A percentile compares a stretch with the other conserved stretches of the same genome.
phyloP scores from a whole-genome alignment of 2,329 filamentous ascomycete genomes.

The Magnaporthiopsis incrustans region DNA sequence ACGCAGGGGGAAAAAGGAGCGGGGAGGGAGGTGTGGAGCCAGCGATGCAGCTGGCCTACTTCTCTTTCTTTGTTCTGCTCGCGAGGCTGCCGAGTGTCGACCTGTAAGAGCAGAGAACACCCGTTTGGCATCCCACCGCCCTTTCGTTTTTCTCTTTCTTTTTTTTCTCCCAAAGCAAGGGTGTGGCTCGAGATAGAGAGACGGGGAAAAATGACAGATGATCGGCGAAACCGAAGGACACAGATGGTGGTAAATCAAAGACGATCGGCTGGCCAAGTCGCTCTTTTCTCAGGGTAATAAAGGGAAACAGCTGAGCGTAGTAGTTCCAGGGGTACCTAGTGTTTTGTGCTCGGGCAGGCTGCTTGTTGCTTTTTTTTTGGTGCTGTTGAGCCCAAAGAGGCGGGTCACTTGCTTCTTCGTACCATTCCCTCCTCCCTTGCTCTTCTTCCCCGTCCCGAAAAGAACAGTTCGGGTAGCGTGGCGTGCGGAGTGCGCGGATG shows the following conservation, averaged over 20 bases:
- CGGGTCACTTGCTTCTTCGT: not conserved
- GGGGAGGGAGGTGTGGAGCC: not conserved
- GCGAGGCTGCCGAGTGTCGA: not conserved
- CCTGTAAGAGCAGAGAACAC: not conserved
- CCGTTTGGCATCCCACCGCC: not conserved
- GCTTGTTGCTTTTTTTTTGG: not conserved
- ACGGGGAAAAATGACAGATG: slow-evolving; percentile 6
- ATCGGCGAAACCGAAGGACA: slow-evolving; percentile 5
- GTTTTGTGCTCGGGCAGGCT: not conserved
- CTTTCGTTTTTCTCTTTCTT: not conserved
- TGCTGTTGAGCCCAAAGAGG: not conserved
- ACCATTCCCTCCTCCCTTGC: not conserved
- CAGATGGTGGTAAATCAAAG: slow-evolving; percentile 1
- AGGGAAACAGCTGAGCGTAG: not conserved
- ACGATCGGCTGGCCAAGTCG: not conserved
- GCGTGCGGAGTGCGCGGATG: not conserved
- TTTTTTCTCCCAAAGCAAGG: not conserved
- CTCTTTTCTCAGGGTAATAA: not conserved
- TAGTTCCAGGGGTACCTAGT: not conserved
- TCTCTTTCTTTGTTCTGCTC: not conserved
- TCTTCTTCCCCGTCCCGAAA: not conserved
- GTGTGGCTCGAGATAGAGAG: not conserved
- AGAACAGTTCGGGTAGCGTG: not conserved
- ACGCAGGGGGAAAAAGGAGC: not conserved
- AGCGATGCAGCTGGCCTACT: not conserved